Evolutionary conservation across 306 rosid species (phyloP).

Genomic region (Chamaecrista fasciculata): DNA sequence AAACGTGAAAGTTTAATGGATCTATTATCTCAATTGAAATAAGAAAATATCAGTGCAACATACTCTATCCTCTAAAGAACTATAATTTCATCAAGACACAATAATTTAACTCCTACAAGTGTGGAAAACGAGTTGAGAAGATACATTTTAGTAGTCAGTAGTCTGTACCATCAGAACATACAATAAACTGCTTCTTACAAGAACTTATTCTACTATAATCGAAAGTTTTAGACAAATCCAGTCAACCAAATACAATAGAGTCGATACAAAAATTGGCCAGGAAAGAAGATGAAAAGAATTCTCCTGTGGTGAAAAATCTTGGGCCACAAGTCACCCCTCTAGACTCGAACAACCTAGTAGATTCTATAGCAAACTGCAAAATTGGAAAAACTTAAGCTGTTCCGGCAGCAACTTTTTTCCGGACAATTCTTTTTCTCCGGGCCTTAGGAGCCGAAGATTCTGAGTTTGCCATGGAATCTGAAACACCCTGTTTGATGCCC

Average conservation of each 20-base stretch:
- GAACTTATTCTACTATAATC: slow-evolving; percentile 31
- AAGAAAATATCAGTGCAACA: not conserved
- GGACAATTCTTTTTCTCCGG: slow-evolving; percentile 78
- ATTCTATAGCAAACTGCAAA: slow-evolving; percentile 44
- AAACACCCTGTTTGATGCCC: slow-evolving; percentile 75
- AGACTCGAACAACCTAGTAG: slow-evolving; percentile 25
- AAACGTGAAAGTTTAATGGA: not conserved
- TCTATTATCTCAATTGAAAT: not conserved
- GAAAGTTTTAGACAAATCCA: slow-evolving; percentile 23
- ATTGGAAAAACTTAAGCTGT: slow-evolving; percentile 44
- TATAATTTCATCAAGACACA: not conserved
- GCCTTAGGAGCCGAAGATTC: slow-evolving; percentile 69
- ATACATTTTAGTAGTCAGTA: not conserved
- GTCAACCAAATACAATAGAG: slow-evolving; percentile 1
- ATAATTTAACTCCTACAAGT: not conserved
- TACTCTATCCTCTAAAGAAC: not conserved
- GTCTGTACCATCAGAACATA: not conserved
- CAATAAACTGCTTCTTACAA: not conserved
- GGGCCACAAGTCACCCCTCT: slow-evolving; percentile 25
- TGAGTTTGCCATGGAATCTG: slow-evolving; percentile 43
- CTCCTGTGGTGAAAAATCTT: slow-evolving; percentile 25
- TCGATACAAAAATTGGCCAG: slow-evolving; percentile 23
- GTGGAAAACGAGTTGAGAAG: not conserved
- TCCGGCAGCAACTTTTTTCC: slow-evolving; percentile 81
- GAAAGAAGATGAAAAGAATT: slow-evolving; percentile 15